Conservation (phyloP, 2,329 filamentous ascomycete genomes). For the Ceratocystiopsis minuta region DNA sequence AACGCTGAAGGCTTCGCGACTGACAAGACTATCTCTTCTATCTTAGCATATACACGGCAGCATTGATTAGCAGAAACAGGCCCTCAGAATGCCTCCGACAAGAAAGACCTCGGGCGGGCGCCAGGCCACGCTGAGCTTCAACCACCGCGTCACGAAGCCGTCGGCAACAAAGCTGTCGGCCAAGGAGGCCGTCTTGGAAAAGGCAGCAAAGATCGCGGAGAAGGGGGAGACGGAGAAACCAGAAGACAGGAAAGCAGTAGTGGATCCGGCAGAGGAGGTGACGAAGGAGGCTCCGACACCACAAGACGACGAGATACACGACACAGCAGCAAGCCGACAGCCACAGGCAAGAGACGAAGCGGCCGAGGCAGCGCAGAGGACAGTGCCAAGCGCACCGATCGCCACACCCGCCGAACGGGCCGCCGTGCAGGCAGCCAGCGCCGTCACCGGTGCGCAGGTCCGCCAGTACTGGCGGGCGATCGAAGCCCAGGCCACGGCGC, state of each 20-base stretch:
- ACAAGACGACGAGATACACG: too few relatives aligned
- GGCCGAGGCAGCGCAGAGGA: neutral
- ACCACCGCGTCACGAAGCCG: slow-evolving; percentile 35
- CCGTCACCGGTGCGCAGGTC: slow-evolving; percentile 50
- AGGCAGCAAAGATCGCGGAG: slow-evolving; percentile 10
- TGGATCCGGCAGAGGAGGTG: slow-evolving; percentile 10
- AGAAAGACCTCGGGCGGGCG: slow-evolving; percentile 29
- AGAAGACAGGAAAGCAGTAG: slow-evolving; percentile 11
- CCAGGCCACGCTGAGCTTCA: slow-evolving; percentile 41
- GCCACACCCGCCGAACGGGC: neutral
- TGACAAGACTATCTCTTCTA: neutral
- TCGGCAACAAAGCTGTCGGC: slow-evolving; percentile 23
- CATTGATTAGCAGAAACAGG: neutral
- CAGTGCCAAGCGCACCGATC: too few relatives aligned
- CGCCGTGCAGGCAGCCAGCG: slow-evolving; percentile 38
- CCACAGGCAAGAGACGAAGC: neutral
- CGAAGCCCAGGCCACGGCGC: slow-evolving; percentile 49
- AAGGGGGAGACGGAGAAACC: slow-evolving; percentile 11
- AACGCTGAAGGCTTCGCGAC: too few relatives aligned
- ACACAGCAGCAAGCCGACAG: neutral
- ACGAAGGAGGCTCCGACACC: neutral
- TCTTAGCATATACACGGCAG: neutral
- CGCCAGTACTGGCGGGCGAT: slow-evolving; percentile 59
- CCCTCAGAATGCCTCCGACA: slow-evolving; percentile 25
- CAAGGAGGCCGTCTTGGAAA: slow-evolving; percentile 23